Conservation (phyloP, 2,329 filamentous ascomycete genomes). For the Neopestalotiopsis clavispora region DNA sequence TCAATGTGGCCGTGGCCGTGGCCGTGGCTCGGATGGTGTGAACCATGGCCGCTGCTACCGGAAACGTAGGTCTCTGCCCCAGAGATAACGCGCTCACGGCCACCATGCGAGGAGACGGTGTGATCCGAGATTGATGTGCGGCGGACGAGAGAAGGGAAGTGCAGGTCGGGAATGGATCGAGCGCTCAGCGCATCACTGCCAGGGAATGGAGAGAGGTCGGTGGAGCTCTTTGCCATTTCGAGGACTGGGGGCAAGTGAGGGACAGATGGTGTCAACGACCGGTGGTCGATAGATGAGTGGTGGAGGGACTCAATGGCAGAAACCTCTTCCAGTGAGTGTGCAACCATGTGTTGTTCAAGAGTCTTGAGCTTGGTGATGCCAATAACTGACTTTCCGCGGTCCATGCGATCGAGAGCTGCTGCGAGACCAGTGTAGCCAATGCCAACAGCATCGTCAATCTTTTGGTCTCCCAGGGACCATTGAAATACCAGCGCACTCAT, state of each 20-base stretch:
- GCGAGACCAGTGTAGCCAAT: slow-evolving; percentile 72
- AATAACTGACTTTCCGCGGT: slow-evolving; percentile 32
- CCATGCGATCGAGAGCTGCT: slow-evolving; percentile 64
- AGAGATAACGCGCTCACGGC: slow-evolving; percentile 25
- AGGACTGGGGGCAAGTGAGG: slow-evolving; percentile 18
- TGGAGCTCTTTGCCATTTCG: slow-evolving; percentile 20
- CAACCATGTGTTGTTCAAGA: slow-evolving; percentile 26
- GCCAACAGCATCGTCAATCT: slow-evolving; percentile 63
- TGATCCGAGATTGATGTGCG: slow-evolving; percentile 29
- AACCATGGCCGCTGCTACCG: slow-evolving; percentile 13
- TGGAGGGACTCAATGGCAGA: slow-evolving; percentile 14
- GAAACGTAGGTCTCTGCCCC: slow-evolving; percentile 21
- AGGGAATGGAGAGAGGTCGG: slow-evolving; percentile 27
- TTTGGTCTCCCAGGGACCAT: slow-evolving; percentile 65
- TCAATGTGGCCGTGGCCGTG: slow-evolving; percentile 17
- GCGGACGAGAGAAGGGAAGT: slow-evolving; percentile 21
- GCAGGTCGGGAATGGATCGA: slow-evolving; percentile 14
- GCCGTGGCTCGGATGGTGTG: slow-evolving; percentile 11
- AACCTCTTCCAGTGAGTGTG: slow-evolving; percentile 25
- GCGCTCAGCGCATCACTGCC: slow-evolving; percentile 18
- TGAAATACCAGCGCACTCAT: slow-evolving; percentile 70
- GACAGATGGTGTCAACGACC: slow-evolving; percentile 14
- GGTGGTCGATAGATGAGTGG: neutral
- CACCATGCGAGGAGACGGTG: slow-evolving; percentile 26
- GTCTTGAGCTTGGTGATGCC: slow-evolving; percentile 35